Base-by-base conservation (phyloP, 306 rosid genomes). In the Lathyrus oleraceus region DNA sequence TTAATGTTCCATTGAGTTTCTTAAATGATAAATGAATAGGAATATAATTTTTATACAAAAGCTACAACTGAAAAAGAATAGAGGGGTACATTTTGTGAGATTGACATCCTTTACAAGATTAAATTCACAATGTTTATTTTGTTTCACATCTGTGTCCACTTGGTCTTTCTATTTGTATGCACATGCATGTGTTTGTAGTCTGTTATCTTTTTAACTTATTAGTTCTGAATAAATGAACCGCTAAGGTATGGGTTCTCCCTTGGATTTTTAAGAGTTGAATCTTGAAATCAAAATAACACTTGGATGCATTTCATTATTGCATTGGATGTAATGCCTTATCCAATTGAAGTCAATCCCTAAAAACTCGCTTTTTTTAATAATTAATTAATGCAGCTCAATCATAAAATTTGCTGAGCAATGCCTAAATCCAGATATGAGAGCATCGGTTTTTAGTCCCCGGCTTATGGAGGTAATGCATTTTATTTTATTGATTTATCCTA, bases 401-500 rank as follows among this genome's bases (percentile, higher is more conserved):
- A 84, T 93, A 87, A 87, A 76, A 79, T 90, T 90, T 85, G 87
- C 94, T 23, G 97, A 93, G 84, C 91, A 84, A 75, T 76, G 97
- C 85, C 78, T 88, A 73, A 82, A 86, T 74, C 86, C 84, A 52
- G 93, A 93, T 81, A 78, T 81, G 86, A 84, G 91, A 69, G 86
- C 85, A 61, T 84, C 85, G n/a, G 83, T 90, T 79, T 93, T 93
- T 82, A 93, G 98, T 78, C 97, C 97, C 61, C 88, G 98, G 59
- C 98, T 93, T 51, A 79, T 90, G 98, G 98, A 93, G 97, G 98
- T 93, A 84, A 71, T 48, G 36, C 61, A 42, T 70, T 70, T 32
- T 53, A 53, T 53, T 53, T 60, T 48, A 61, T 76, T 72, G 43
- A 60, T 74, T 78, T 68, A 14, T 74, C 77, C 77, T 71, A 52